Base-by-base conservation (phyloP, 805 yeast genomes). In the Diddensiella transvaalensis region DNA sequence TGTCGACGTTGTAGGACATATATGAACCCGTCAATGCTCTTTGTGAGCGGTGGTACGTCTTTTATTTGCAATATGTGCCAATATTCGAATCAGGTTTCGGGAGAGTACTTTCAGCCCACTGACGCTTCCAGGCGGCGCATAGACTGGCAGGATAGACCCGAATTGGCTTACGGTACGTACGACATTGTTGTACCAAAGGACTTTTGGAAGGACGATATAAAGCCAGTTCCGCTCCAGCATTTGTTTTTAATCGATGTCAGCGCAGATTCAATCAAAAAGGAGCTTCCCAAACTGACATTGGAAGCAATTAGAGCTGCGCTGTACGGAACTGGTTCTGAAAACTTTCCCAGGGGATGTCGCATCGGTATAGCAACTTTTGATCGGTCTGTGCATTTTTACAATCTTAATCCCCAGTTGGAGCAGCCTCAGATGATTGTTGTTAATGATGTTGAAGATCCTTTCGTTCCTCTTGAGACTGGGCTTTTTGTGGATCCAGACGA, bases 1-100 rank as follows among this genome's bases (percentile, higher is more conserved):
- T 93, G 99, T 68, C 78, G 80, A 56, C 82, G 98, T 53, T 93
- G 99, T 69, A 79, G 96, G 48, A 79, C 96, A 1, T 93, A 89
- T 65, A 74, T 89, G 53, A 93, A 91, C 63, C 95, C 97, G 2
- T 78, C 82, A 17, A 84, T 86, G 81, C 82, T 77, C 52, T 82
- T 79, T 55, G 70, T 75, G 46, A 74, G 79, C 3, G 76, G 75
- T 47, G 82, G 82, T 22, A 77, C 81, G 38, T 71, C 69, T 49
- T 85, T 87, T 66, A 73, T 79, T 10, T 93, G 99, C 72, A 91
- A 91, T 66, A 77, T 93, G 60, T 93, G 99, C 69, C 81, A 80
- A 52, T 85, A 85, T 57, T 77, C 87, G 46, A 85, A 83, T 60
- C 70, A 73, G 3, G 79, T 85, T 13, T 87, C 95, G 0, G 63